A percentile compares a stretch with the other conserved stretches of the same genome.
Evolutionary conservation across 2,329 filamentous ascomycete species (phyloP).

Genomic region (Colletotrichum tropicale): DNA sequence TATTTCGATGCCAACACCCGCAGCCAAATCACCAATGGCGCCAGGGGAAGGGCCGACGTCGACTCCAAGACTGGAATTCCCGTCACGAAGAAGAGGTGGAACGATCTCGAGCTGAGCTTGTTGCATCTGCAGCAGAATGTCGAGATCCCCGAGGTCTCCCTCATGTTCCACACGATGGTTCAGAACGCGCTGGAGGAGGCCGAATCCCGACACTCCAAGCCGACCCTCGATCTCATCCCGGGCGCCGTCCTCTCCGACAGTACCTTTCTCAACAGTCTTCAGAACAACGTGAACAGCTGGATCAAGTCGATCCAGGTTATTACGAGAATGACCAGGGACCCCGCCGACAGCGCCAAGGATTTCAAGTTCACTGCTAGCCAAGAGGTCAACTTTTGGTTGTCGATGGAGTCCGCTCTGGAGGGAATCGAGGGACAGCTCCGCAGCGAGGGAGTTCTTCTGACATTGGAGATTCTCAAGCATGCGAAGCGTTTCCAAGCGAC

Average conservation of each 20-base stretch:
- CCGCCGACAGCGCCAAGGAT: slow-evolving; percentile 60
- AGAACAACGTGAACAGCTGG: slow-evolving; percentile 95
- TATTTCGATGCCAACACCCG: slow-evolving; percentile 98
- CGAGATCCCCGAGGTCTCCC: slow-evolving; percentile 90
- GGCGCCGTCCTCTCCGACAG: slow-evolving; percentile 81
- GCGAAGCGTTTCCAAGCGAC: slow-evolving; percentile 98
- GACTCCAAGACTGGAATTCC: slow-evolving; percentile 95
- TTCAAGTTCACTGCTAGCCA: slow-evolving; percentile 78
- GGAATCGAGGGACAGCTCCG: slow-evolving; percentile 88
- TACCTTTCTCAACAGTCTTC: slow-evolving; percentile 89
- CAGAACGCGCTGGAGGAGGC: slow-evolving; percentile 85
- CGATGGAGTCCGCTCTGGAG: slow-evolving; percentile 93
- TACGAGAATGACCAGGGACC: slow-evolving; percentile 91
- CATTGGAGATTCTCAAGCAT: slow-evolving; percentile 92
- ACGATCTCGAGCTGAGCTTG: slow-evolving; percentile 89
- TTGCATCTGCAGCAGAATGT: slow-evolving; percentile 96
- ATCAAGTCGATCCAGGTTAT: slow-evolving; percentile 98
- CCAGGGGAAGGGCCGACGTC: slow-evolving; percentile 78
- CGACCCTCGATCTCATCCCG: slow-evolving; percentile 81
- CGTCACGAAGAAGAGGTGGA: slow-evolving; percentile 96
- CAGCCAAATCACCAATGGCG: slow-evolving; percentile 68
- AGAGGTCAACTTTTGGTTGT: slow-evolving; percentile 99
- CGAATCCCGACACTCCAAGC: slow-evolving; percentile 66
- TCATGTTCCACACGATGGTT: slow-evolving; percentile 88
- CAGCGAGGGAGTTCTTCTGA: slow-evolving; percentile 87